Percentiles rank a stretch among this genome's conserved stretches.
phyloP scores from a whole-genome alignment of 306 rosid genomes.

The Notholithocarpus densiflorus region DNA sequence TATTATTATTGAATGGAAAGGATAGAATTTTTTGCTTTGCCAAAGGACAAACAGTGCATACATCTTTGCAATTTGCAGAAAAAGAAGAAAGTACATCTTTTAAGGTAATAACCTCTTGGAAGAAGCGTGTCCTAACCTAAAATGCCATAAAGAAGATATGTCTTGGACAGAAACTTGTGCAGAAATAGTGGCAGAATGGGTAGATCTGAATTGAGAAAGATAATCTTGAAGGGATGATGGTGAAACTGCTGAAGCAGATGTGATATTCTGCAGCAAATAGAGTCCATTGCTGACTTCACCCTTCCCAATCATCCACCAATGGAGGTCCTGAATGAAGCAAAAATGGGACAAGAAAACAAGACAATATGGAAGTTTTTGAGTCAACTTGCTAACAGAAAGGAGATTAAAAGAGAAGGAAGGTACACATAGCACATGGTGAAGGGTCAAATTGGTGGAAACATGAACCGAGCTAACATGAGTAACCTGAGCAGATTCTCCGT shows the following conservation, averaged over 20 bases:
- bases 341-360: background rate
- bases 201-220: background rate
- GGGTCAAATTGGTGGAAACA: background rate
- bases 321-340: background rate
- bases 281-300: background rate
- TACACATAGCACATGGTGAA: background rate
- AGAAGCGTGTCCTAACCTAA: no score
- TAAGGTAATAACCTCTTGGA: no score
- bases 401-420: background rate
- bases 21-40: no score
- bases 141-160: no score
- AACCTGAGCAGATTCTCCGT: background rate
- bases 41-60: no score
- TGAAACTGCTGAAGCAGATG: background rate
- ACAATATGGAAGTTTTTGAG: background rate
- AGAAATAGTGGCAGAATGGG: no score
- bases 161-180: no score
- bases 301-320: background rate
- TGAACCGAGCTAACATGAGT: background rate
- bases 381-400: background rate
- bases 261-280: background rate
- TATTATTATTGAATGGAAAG: no score
- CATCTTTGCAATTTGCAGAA: no score
- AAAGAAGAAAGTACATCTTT: no score
- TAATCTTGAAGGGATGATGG: background rate